Conservation (phyloP, 768 basidiomycete species). For the Agrocybe pediades region DNA sequence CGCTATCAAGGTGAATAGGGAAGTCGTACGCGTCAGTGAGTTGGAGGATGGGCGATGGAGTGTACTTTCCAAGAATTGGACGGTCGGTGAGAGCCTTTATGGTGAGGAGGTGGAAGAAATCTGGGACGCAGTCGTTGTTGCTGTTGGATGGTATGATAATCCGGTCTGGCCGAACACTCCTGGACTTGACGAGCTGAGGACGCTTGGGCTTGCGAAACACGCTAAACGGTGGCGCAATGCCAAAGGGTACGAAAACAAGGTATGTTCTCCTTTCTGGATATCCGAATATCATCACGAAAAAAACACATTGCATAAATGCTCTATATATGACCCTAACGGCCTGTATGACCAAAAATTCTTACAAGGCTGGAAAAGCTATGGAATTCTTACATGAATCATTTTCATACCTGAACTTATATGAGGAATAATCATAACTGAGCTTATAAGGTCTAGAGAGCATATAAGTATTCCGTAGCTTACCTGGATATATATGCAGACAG, state of each 20-base stretch:
- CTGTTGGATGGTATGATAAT: slow-evolving; percentile 47
- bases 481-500: no score
- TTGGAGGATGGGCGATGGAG: slow-evolving; percentile 35
- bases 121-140: slow-evolving; percentile 54
- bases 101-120: slow-evolving; percentile 30
- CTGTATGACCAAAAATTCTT: no score
- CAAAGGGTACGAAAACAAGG: slow-evolving; percentile 36
- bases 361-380: no score
- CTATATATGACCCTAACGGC: no score
- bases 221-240: slow-evolving; percentile 45
- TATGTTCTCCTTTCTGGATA: slow-evolving; percentile 8
- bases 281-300: neutral
- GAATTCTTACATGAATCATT: no score
- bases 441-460: no score
- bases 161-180: slow-evolving; percentile 44
- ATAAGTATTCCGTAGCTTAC: no score
- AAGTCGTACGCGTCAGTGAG: slow-evolving; percentile 42
- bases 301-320: neutral
- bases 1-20: slow-evolving; percentile 40
- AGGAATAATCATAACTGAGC: no score
- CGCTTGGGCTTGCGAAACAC: slow-evolving; percentile 39
- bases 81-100: slow-evolving; percentile 9
- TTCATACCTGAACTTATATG: no score
- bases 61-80: slow-evolving; percentile 39
- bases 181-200: slow-evolving; percentile 39